Percentiles rank a stretch among this genome's conserved stretches.
phyloP scores from a whole-genome alignment of 2,329 filamentous ascomycete genomes.

The Penicillium sp. region DNA sequence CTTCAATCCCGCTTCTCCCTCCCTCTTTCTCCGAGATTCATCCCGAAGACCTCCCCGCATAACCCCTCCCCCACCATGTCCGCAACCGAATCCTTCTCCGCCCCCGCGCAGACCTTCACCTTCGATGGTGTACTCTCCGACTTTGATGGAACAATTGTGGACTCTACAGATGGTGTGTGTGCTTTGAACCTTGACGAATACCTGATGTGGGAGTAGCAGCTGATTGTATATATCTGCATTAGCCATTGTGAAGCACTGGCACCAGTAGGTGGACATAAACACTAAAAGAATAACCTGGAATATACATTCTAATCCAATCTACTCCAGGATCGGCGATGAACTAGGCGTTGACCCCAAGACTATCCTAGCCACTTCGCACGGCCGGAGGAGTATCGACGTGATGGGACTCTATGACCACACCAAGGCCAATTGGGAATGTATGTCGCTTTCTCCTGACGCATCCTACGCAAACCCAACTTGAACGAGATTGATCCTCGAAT shows the following conservation, averaged over 20 bases:
- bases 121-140: conserved; percentile 53
- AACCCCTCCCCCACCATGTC: conserved; percentile 34
- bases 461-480: too few relatives aligned
- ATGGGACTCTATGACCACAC: conserved; percentile 78
- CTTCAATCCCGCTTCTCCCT: not conserved
- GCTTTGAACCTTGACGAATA: not conserved
- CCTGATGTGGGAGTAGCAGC: conserved; percentile 46
- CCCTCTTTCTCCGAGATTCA: not conserved
- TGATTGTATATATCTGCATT: conserved; percentile 50
- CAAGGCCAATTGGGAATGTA: conserved; percentile 92
- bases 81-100: conserved; percentile 43
- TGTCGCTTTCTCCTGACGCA: conserved; percentile 44
- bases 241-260: conserved; percentile 70
- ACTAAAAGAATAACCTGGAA: not conserved
- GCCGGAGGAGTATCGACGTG: conserved; percentile 84
- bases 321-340: conserved; percentile 64
- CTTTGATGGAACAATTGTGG: conserved; percentile 54
- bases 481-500: too few relatives aligned
- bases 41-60: conserved; percentile 9
- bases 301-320: not conserved
- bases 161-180: conserved; percentile 49
- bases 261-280: conserved; percentile 49
- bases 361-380: conserved; percentile 90
- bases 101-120: conserved; percentile 40
- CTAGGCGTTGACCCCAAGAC: conserved; percentile 82